Evolutionary conservation across 192 early-diverging fungal genomes (phyloP).

Genomic region (Diversispora eburnea): DNA sequence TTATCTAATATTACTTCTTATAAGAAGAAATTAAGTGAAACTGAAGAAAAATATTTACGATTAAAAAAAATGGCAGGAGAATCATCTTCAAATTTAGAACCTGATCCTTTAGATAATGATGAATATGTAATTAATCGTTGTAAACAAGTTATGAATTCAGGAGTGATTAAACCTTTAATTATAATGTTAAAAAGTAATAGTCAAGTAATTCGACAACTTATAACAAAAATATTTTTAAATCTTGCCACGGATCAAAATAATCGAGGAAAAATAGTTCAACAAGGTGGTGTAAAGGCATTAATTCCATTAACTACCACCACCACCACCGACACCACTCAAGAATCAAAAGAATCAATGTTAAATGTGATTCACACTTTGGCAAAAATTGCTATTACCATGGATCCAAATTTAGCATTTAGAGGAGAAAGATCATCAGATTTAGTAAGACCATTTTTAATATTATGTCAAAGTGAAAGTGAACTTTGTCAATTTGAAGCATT

Average conservation of each 20-base stretch:
- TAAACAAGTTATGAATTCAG: conserved; percentile 51
- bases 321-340: conserved; percentile 25
- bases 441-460: conserved; percentile 63
- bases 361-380: conserved; percentile 80
- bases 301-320: conserved; percentile 46
- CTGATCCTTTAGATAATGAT: conserved; percentile 59
- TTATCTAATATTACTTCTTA: conserved; percentile 74
- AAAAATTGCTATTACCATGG: conserved; percentile 87
- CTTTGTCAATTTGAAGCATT: conserved; percentile 85
- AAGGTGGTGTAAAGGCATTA: conserved; percentile 68
- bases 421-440: conserved; percentile 63
- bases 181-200: conserved; percentile 53
- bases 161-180: conserved; percentile 54
- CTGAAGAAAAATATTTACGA: conserved; percentile 78
- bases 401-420: conserved; percentile 84
- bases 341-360: conserved; percentile 32
- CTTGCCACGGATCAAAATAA: conserved; percentile 64
- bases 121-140: conserved; percentile 58
- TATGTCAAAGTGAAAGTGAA: conserved; percentile 58
- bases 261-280: conserved; percentile 79
- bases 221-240: conserved; percentile 65
- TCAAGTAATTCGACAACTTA: conserved; percentile 54
- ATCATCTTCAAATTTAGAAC: conserved; percentile 9
- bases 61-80: conserved; percentile 61
- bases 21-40: conserved; percentile 62